Percentiles rank a stretch among this genome's conserved stretches.
These are phyloP conservation scores for Corrigiola litoralis DNA, from an alignment of 179 eudicot species.

Conservation along the genomic window DNA sequence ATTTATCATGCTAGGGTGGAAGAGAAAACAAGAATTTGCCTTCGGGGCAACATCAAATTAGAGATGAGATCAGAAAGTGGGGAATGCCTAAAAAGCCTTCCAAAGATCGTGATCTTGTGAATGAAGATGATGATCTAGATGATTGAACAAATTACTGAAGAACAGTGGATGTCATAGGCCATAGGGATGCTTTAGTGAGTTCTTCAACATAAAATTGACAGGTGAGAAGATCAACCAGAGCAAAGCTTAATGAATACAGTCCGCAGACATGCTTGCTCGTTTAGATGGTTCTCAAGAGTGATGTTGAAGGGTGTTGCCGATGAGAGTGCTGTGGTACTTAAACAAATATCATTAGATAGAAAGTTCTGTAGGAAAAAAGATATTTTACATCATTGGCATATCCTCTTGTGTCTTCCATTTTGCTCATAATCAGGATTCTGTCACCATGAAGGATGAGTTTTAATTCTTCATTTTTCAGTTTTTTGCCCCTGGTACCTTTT, in stretches of 20 bases:
- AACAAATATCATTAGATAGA: neutral
- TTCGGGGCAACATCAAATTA: constrained; percentile 33
- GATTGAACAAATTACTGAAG: constrained; percentile 29
- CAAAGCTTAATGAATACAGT: neutral
- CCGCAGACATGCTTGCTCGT: constrained; percentile 2
- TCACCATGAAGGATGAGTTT: neutral
- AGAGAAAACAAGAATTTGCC: constrained; percentile 41
- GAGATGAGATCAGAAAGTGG: constrained; percentile 53
- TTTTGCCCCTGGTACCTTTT: too few species aligned
- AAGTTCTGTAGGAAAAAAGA: neutral
- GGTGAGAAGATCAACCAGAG: neutral
- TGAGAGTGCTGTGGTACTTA: neutral
- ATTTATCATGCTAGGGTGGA: constrained; percentile 28
- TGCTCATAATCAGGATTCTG: neutral
- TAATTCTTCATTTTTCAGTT: neutral
- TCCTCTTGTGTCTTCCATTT: too few species aligned
- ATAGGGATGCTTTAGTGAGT: neutral
- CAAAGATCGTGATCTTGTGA: constrained; percentile 33
- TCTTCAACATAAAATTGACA: neutral
- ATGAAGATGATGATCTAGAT: constrained; percentile 34
- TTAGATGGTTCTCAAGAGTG: neutral
- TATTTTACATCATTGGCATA: neutral
- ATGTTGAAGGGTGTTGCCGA: neutral
- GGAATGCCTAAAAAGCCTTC: constrained; percentile 36
- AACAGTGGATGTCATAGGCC: neutral